phyloP scores from a whole-genome alignment of 139 green algal species.

The Dunaliella sp. region DNA sequence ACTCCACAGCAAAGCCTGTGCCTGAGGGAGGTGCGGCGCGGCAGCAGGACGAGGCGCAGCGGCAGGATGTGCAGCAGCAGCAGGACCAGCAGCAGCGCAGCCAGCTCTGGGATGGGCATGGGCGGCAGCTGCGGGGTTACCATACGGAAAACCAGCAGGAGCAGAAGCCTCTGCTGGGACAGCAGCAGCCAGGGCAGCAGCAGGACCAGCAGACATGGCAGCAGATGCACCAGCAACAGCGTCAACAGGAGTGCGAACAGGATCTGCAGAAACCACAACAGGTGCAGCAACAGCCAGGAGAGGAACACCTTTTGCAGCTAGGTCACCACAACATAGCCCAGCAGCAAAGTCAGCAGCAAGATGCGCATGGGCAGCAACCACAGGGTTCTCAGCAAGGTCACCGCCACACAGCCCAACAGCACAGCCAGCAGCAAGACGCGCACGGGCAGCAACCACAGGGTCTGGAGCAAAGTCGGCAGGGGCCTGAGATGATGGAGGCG shows the following conservation, averaged over 20 bases:
- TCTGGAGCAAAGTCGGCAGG: not conserved
- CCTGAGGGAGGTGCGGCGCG: too few relatives aligned
- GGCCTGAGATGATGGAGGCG: not conserved
- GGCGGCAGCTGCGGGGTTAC: not conserved
- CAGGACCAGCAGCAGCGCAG: not conserved
- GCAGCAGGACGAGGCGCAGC: not conserved
- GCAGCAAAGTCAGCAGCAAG: not conserved
- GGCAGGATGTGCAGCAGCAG: not conserved
- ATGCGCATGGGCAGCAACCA: not conserved
- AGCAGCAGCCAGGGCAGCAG: not conserved
- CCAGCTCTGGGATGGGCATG: too few relatives aligned
- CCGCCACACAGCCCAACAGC: not conserved
- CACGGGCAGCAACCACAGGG: not conserved
- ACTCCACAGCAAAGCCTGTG: not conserved
- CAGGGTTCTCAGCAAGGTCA: not conserved
- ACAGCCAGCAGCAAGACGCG: not conserved
- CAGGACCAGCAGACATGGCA: not conserved
- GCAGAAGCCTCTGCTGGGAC: not conserved
- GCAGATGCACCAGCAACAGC: not conserved
- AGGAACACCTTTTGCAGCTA: too few relatives aligned
- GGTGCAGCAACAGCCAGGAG: not conserved
- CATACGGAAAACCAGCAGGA: not conserved
- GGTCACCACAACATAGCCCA: too few relatives aligned
- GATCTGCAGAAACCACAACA: not conserved
- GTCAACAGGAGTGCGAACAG: not conserved